Evolutionary conservation across 768 basidiomycete genomes (phyloP).

Genomic region (Pleurotus djamor): DNA sequence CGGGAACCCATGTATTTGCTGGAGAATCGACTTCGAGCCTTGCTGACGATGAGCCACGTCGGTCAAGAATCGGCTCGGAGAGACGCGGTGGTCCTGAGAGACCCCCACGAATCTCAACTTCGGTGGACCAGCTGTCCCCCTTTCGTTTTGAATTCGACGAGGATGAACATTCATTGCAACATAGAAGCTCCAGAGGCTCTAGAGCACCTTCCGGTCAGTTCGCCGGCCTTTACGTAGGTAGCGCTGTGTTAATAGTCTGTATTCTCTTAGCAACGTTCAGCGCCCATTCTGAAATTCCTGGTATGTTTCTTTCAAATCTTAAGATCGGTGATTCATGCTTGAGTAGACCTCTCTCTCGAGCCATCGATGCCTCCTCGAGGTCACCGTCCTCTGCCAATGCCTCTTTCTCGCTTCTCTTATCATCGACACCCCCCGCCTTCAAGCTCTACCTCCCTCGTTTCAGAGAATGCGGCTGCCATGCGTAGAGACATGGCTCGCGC

Average conservation of each 20-base stretch:
- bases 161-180: not conserved
- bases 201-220: not conserved
- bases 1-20: no score
- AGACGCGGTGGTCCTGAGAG: not conserved
- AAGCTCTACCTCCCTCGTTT: slow-evolving; percentile 36
- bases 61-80: not conserved
- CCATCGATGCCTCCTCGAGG: not conserved
- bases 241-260: not conserved
- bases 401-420: slow-evolving; percentile 10
- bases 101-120: not conserved
- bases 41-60: no score
- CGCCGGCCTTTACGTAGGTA: not conserved
- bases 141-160: slow-evolving; percentile 1
- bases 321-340: no score
- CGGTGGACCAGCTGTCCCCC: not conserved
- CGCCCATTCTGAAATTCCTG: not conserved
- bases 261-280: not conserved
- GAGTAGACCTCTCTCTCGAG: no score
- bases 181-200: not conserved
- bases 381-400: not conserved
- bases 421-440: slow-evolving; percentile 17
- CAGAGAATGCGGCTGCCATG: slow-evolving; percentile 42
- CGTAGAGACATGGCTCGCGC: slow-evolving; percentile 33
- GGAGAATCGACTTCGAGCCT: no score
- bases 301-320: not conserved